Base-by-base conservation (phyloP, 176 grass and related monocot genomes). In the Cenchrus purpureus region DNA sequence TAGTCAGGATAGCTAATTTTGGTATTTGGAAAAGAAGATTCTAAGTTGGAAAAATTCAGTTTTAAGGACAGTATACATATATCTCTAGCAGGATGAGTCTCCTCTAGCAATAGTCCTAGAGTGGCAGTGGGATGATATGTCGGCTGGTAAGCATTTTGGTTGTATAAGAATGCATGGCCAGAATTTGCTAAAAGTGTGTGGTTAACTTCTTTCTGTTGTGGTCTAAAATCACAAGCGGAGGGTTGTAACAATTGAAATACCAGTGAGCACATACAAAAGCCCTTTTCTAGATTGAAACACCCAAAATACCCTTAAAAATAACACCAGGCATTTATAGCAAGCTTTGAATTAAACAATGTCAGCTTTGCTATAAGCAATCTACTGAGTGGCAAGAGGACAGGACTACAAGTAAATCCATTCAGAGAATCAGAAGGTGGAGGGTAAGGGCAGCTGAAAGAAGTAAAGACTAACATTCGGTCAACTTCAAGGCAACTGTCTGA, bases 1-100 rank as follows among this genome's bases (percentile, higher is more conserved):
- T 78, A 75, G 66, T 49, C 62, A 68, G 77, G 75, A 76, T 20
- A 86, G 63, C 61, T 51, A 6, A 46, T n/a, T 62, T 52, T 83
- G 44, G 44, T 25, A 68, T 56, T 31, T 32, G 48, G 75, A 32
- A 82, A 66, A 68, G 14, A 89, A 50, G 8, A 42, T 61, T 10
- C 32, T 73, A 52, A 79, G 42, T 50, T 50, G 58, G 68, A 61
- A 86, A 53, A 86, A 25, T 64, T 60, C 9, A 22, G 46, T 62
- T 34, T 15, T n/a, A 61, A 78, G 49, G 73, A 40, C 17, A 19
- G 77, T 64, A 65, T 68, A 64, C 37, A 78, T 67, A 86, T 69
- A 73, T 80, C 68, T 73, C 16, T 82, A 32, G 51, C 14, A 50
- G 31, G 31, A 32, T 32, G 31, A 32, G 31, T 32, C 31, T 32